Conservation (phyloP, 768 basidiomycete genomes). For the Xanthoconium stramineum region DNA sequence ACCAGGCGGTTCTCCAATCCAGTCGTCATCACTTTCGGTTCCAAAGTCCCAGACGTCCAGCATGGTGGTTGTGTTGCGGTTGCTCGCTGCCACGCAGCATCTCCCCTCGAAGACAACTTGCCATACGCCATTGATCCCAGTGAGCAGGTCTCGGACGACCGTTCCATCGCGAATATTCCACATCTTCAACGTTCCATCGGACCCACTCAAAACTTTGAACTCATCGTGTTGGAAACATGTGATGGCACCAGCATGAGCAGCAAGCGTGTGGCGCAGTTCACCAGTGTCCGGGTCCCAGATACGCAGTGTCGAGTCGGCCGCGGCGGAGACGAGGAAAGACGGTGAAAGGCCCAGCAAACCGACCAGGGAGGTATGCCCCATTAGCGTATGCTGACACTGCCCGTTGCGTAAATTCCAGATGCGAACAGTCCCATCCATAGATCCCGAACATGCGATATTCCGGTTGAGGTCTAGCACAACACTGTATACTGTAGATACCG, state of each 20-base stretch:
- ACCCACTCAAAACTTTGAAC: slow-evolving; percentile 93
- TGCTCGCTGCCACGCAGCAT: slow-evolving; percentile 93
- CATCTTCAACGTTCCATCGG: slow-evolving; percentile 96
- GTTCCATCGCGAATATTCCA: slow-evolving; percentile 92
- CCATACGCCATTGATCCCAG: slow-evolving; percentile 94
- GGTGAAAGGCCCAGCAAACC: slow-evolving; percentile 89
- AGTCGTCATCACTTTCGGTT: slow-evolving; percentile 67
- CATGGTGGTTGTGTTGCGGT: slow-evolving; percentile 71
- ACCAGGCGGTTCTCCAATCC: slow-evolving; percentile 75
- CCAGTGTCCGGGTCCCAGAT: slow-evolving; percentile 92
- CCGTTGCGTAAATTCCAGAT: slow-evolving; percentile 90
- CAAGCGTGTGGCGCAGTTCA: slow-evolving; percentile 74
- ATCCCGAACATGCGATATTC: slow-evolving; percentile 92
- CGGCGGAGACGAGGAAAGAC: slow-evolving; percentile 90
- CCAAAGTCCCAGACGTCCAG: slow-evolving; percentile 93
- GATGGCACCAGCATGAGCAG: slow-evolving; percentile 95
- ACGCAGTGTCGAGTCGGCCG: slow-evolving; percentile 92
- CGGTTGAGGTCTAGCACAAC: slow-evolving; percentile 86
- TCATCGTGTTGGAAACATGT: slow-evolving; percentile 99
- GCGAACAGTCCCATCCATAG: slow-evolving; percentile 96
- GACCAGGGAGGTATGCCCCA: slow-evolving; percentile 93
- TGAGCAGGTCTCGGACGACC: slow-evolving; percentile 83
- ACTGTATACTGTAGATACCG: slow-evolving; percentile 71
- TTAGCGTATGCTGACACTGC: slow-evolving; percentile 72
- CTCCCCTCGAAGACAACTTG: slow-evolving; percentile 94